These are phyloP conservation scores for Kwoniella dendrophila DNA, from an alignment of 768 basidiomycete genomes.

Conservation along the genomic window DNA sequence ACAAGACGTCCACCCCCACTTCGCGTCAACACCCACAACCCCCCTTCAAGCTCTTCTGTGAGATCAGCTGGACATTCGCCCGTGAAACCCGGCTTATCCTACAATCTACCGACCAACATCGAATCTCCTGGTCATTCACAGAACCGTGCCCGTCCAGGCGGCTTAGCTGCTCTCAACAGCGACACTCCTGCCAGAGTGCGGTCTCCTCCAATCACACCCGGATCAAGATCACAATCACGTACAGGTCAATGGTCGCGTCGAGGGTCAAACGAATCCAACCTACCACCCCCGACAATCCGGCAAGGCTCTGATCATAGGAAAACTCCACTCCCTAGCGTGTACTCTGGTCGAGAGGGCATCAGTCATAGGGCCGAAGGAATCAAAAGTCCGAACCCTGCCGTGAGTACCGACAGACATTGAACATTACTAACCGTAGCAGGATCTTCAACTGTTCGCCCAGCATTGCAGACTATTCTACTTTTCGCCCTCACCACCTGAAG, in stretches of 20 bases:
- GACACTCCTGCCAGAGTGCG: slow-evolving; percentile 3
- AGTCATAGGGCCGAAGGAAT: slow-evolving; percentile 27
- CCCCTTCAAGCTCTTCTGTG: slow-evolving; percentile 17
- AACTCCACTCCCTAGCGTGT: slow-evolving; percentile 12
- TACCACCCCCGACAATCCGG: slow-evolving; percentile 11
- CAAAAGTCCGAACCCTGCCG: slow-evolving; percentile 29
- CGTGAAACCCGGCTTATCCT: slow-evolving; percentile 19
- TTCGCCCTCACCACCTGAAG: slow-evolving; percentile 34
- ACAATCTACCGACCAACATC: slow-evolving; percentile 24
- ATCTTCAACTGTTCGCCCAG: slow-evolving; percentile 44
- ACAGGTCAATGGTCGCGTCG: slow-evolving; percentile 20
- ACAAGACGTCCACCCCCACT: slow-evolving; percentile 17
- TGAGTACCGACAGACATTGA: slow-evolving; percentile 14
- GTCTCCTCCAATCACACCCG: slow-evolving; percentile 19
- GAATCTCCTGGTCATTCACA: slow-evolving; percentile 16
- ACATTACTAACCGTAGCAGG: slow-evolving; percentile 19
- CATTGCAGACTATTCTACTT: slow-evolving; percentile 49
- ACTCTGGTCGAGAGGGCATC: slow-evolving; percentile 28
- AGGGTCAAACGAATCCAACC: slow-evolving; percentile 17
- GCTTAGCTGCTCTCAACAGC: slow-evolving; percentile 9
- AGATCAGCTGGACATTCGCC: slow-evolving; percentile 25
- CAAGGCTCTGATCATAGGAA: slow-evolving; percentile 24
- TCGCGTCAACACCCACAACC: slow-evolving; percentile 24
- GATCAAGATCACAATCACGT: slow-evolving; percentile 12
- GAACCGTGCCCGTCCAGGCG: slow-evolving; percentile 22